Percentiles rank a stretch among this genome's conserved stretches.
phyloP scores from a whole-genome alignment of 441 rosid genomes.

The Iberis amara region DNA sequence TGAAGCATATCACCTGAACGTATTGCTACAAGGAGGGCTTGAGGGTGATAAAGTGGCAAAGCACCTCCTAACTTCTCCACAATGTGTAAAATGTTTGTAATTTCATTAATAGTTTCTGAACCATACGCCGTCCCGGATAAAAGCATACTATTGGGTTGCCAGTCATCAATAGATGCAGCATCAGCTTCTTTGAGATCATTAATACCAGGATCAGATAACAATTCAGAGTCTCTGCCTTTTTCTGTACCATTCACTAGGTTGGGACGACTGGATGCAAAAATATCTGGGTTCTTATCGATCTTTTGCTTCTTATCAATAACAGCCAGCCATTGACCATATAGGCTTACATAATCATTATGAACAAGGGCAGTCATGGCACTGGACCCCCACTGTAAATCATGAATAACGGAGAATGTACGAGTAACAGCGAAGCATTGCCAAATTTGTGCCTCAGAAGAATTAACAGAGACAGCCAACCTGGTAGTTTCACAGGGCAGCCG shows the following conservation, averaged over 20 bases:
- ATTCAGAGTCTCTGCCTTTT: slow-evolving; percentile 30
- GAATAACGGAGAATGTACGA: slow-evolving; percentile 42
- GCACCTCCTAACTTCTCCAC: slow-evolving; percentile 53
- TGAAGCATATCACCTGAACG: slow-evolving; percentile 58
- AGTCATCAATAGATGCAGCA: slow-evolving; percentile 28
- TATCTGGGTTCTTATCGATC: slow-evolving; percentile 27
- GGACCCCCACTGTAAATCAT: slow-evolving; percentile 69
- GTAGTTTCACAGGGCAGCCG: slow-evolving; percentile 47
- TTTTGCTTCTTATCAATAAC: slow-evolving; percentile 35
- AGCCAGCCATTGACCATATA: slow-evolving; percentile 59
- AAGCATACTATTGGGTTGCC: slow-evolving; percentile 30
- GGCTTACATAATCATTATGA: slow-evolving; percentile 58
- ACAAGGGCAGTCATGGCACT: slow-evolving; percentile 49
- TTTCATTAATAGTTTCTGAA: slow-evolving; percentile 33
- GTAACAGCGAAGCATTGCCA: slow-evolving; percentile 81
- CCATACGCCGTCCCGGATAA: slow-evolving; percentile 33
- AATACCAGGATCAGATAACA: slow-evolving; percentile 36
- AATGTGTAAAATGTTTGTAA: slow-evolving; percentile 52
- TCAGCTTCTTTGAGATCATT: no score
- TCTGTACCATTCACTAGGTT: slow-evolving; percentile 30
- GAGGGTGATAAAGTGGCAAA: slow-evolving; percentile 77
- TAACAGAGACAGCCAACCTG: slow-evolving; percentile 35
- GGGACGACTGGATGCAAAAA: slow-evolving; percentile 25
- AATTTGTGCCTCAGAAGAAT: slow-evolving; percentile 33
- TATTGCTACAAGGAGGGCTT: slow-evolving; percentile 67